Base-by-base conservation (phyloP, 768 basidiomycete genomes). In the Terana coerulea region DNA sequence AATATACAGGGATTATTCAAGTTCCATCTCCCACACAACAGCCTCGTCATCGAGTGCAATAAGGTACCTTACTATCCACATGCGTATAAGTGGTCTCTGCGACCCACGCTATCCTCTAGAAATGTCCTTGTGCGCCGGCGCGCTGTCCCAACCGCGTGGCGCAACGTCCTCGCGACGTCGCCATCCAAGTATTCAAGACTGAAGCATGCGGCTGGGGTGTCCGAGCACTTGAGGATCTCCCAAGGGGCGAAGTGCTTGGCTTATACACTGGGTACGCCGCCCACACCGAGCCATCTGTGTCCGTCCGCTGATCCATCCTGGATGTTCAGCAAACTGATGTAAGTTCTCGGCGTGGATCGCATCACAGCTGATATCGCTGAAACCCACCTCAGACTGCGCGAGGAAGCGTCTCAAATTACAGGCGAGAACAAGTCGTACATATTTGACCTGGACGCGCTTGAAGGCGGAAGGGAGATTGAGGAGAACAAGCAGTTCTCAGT, bases 121-220 rank as follows among this genome's bases (percentile, higher is more conserved):
- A 64, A 24, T 85, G 84, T 48, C 44, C 39, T 6, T 86, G 83
- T 52, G 61, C 57, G 28, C 29, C 34, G n/a, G 19, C n/a, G 8
- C 56, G 47, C 3, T 88, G 86, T 57, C 66, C 57, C 2, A 88
- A 87, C 57, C 79, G 84, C 19, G 78, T 86, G 6, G 79, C 77
- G 2, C 86, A 88, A 54, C 65, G 54, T 24, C 78, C 84, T 6
- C 75, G 86, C 24, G 69, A 79, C 39, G 55, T 81, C 10, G 70
- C 77, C 2, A 71, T 88, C 8, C 79, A 86, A 55, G 64, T 88
- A n/a, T 87, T 87, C 73, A 79, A 83, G 55, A 88, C 86, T 0
- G 31, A 48, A 3, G 60, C 67, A 17, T 69, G 76, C 49, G 86
- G 86, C 3, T 88, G 84, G 86, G 86, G 86, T 6, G 84, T 76